These are phyloP conservation scores for Serpula lacrymans DNA, from an alignment of 768 basidiomycete species.

Conservation along the genomic window DNA sequence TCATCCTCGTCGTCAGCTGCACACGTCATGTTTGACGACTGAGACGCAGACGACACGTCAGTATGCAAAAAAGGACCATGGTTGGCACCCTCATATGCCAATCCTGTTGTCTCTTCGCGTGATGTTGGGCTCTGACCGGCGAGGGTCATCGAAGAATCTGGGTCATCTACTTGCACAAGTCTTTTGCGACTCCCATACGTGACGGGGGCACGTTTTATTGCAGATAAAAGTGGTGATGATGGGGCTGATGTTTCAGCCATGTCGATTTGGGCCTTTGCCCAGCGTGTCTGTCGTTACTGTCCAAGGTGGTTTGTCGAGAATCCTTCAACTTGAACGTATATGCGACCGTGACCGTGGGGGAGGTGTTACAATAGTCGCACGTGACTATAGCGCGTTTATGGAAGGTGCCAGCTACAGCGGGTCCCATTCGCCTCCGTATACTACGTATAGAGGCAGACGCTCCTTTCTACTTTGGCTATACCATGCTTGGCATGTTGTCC, in stretches of 20 bases:
- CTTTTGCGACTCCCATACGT: constrained; percentile 26
- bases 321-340: too few relatives aligned
- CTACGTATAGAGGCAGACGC: too few relatives aligned
- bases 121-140: constrained; percentile 3
- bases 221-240: constrained; percentile 3
- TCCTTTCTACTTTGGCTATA: too few relatives aligned
- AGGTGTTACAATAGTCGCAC: constrained; percentile 27
- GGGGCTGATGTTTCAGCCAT: constrained; percentile 5
- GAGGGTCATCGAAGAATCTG: constrained; percentile 3
- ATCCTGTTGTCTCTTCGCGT: not conserved
- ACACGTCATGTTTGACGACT: constrained; percentile 8
- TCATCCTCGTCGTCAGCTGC: constrained; percentile 20
- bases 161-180: constrained; percentile 4
- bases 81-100: not conserved
- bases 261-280: not conserved
- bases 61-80: too few relatives aligned
- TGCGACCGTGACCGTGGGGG: too few relatives aligned
- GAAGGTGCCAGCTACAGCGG: too few relatives aligned
- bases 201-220: constrained; percentile 19
- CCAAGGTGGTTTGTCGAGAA: constrained; percentile 4
- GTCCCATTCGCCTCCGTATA: too few relatives aligned
- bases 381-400: constrained; percentile 34
- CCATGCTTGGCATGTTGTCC: too few relatives aligned
- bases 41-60: too few relatives aligned
- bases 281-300: constrained; percentile 4